These are phyloP conservation scores for Aspergillus olivimuriae DNA, from an alignment of 495 filamentous ascomycete species.

Conservation along the genomic window DNA sequence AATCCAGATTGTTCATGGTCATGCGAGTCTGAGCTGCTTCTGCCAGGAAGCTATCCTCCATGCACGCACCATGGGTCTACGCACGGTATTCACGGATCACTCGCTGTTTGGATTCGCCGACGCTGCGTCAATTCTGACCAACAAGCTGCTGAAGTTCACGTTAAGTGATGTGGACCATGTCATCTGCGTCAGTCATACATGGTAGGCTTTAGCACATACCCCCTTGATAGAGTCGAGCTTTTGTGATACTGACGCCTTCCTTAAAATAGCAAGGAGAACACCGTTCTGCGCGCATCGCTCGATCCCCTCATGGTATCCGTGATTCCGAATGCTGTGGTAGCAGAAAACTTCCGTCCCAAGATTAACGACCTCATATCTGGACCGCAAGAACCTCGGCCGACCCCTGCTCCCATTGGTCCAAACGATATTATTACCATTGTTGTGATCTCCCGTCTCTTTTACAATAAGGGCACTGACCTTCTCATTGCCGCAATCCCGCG, in stretches of 20 bases:
- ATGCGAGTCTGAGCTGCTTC: slow-evolving; percentile 83
- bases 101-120: slow-evolving; percentile 98
- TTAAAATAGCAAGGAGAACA: slow-evolving; percentile 94
- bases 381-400: slow-evolving; percentile 34
- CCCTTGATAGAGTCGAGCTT: not conserved
- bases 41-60: slow-evolving; percentile 95
- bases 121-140: slow-evolving; percentile 90
- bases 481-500: slow-evolving; percentile 90
- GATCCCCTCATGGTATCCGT: slow-evolving; percentile 96
- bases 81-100: slow-evolving; percentile 96
- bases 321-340: slow-evolving; percentile 94
- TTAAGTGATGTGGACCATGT: slow-evolving; percentile 97
- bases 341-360: slow-evolving; percentile 73
- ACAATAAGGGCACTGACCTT: slow-evolving; percentile 97
- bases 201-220: slow-evolving; percentile 52
- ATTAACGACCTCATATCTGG: slow-evolving; percentile 24
- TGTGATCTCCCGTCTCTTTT: slow-evolving; percentile 94
- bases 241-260: slow-evolving; percentile 6
- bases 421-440: slow-evolving; percentile 91
- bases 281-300: slow-evolving; percentile 86
- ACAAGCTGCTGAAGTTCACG: slow-evolving; percentile 93
- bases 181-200: slow-evolving; percentile 96
- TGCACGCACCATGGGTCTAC: slow-evolving; percentile 90
- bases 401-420: slow-evolving; percentile 58
- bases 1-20: slow-evolving; percentile 96